A percentile compares a stretch with the other conserved stretches of the same genome.
Evolutionary conservation across 2,329 filamentous ascomycete species (phyloP).

Genomic region (Amauroascus niger): DNA sequence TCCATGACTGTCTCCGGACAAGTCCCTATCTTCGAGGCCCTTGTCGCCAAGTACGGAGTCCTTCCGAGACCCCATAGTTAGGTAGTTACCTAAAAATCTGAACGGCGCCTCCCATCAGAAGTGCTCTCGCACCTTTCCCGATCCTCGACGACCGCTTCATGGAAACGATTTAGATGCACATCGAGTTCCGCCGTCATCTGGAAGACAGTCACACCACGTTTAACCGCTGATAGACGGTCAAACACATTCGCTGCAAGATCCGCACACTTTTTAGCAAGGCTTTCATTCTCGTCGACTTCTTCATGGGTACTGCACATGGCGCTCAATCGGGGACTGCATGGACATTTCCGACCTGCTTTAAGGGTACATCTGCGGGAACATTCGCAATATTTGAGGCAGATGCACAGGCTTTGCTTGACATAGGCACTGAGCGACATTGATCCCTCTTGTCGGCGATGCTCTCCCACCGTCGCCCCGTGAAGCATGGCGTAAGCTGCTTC

Average conservation of each 20-base stretch:
- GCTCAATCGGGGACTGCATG: constrained; percentile 29
- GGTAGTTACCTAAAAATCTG: constrained; percentile 7
- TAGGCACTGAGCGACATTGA: constrained; percentile 22
- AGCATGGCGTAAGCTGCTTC: constrained; percentile 28
- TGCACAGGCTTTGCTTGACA: constrained; percentile 28
- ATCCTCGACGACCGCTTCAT: constrained; percentile 26
- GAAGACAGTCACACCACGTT: constrained; percentile 18
- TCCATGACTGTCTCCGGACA: constrained; percentile 5
- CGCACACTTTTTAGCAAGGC: constrained; percentile 21
- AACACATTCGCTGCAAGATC: constrained; percentile 27
- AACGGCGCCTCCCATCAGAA: neutral
- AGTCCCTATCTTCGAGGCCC: constrained; percentile 9
- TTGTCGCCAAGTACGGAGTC: constrained; percentile 15
- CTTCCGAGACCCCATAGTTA: constrained; percentile 10
- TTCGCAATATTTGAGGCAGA: constrained; percentile 27
- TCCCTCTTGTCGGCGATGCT: constrained; percentile 25
- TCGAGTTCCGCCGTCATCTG: constrained; percentile 22
- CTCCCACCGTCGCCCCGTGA: constrained; percentile 29
- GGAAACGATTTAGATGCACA: constrained; percentile 22
- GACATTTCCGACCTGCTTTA: constrained; percentile 25
- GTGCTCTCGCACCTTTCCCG: constrained; percentile 16
- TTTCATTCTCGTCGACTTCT: constrained; percentile 15
- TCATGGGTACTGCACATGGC: constrained; percentile 22
- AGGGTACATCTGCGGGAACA: constrained; percentile 30
- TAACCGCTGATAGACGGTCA: constrained; percentile 24